Percentiles rank a stretch among this genome's conserved stretches.
Conservation (phyloP, 2,329 filamentous ascomycete species). For the Pezicula radicicola region DNA sequence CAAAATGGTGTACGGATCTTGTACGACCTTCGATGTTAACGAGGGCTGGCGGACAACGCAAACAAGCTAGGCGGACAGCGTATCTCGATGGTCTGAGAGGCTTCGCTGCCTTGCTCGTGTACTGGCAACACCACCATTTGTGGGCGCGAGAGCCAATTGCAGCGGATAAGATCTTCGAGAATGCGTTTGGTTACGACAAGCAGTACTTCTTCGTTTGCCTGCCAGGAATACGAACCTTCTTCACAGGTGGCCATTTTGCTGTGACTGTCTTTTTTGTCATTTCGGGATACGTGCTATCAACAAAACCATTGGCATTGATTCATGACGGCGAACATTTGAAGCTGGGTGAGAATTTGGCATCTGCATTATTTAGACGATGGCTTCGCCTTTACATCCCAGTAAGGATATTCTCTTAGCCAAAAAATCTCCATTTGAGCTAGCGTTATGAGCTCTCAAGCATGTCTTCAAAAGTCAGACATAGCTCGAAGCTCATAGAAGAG, state of each 20-base stretch:
- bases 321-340: slow-evolving; percentile 23
- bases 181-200: slow-evolving; percentile 28
- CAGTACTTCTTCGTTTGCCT: slow-evolving; percentile 41
- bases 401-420: too few relatives aligned
- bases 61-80: slow-evolving; percentile 28
- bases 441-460: too few relatives aligned
- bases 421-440: too few relatives aligned
- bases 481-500: too few relatives aligned
- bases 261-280: slow-evolving; percentile 49
- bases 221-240: slow-evolving; percentile 56
- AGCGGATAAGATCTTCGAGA: slow-evolving; percentile 16
- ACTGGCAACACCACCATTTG: slow-evolving; percentile 39
- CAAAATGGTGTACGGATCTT: slow-evolving; percentile 7
- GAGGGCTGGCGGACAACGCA: background rate
- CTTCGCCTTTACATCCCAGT: slow-evolving; percentile 42
- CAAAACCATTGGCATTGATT: slow-evolving; percentile 38
- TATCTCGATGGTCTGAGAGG: slow-evolving; percentile 48
- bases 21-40: slow-evolving; percentile 8
- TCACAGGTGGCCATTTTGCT: slow-evolving; percentile 58
- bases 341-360: slow-evolving; percentile 38
- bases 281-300: slow-evolving; percentile 45
- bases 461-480: too few relatives aligned
- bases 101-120: slow-evolving; percentile 44
- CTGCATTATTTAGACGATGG: slow-evolving; percentile 44
- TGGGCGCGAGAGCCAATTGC: slow-evolving; percentile 26